Percentiles rank a stretch among this genome's conserved stretches.
Conservation (phyloP, 2,329 filamentous ascomycete species). For the Fusarium illudens region DNA sequence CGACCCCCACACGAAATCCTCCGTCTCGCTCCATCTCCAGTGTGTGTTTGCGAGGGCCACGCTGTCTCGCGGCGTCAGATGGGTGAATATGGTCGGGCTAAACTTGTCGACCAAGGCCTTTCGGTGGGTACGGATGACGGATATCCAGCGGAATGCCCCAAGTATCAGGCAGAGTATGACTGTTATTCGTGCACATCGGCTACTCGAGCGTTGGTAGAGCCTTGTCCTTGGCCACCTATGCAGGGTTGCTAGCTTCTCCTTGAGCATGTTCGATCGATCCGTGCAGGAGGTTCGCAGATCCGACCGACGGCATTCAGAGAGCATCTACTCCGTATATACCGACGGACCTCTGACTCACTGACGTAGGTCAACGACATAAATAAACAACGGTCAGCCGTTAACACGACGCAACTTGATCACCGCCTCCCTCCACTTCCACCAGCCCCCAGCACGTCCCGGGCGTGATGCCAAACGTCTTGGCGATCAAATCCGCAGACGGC, state of each 20-base stretch:
- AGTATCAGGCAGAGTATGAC: conserved; percentile 8
- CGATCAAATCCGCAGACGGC: not conserved
- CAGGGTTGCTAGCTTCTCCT: not conserved
- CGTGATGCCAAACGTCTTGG: not conserved
- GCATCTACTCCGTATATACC: not conserved
- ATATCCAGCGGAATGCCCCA: conserved; percentile 13
- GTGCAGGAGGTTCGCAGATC: not conserved
- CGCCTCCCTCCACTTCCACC: not conserved
- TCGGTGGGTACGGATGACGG: conserved; percentile 5
- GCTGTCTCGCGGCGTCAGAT: conserved; percentile 8
- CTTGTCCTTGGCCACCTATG: conserved; percentile 4
- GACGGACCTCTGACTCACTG: not conserved
- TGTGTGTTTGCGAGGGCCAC: not conserved
- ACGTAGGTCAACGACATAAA: not conserved
- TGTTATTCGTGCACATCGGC: not conserved
- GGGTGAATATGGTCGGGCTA: conserved; percentile 28
- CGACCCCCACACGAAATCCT: not conserved
- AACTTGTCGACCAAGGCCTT: conserved; percentile 33
- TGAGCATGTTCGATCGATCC: conserved; percentile 2
- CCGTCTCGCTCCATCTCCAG: conserved; percentile 23
- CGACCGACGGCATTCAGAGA: not conserved
- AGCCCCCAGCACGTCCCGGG: not conserved
- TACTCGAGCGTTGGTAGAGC: conserved; percentile 3
- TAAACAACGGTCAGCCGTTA: not conserved
- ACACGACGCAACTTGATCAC: not conserved